A percentile compares a stretch with the other conserved stretches of the same genome.
Evolutionary conservation across 164 flowering plant genomes (phyloP).

Genomic region (Sextonia rubra): DNA sequence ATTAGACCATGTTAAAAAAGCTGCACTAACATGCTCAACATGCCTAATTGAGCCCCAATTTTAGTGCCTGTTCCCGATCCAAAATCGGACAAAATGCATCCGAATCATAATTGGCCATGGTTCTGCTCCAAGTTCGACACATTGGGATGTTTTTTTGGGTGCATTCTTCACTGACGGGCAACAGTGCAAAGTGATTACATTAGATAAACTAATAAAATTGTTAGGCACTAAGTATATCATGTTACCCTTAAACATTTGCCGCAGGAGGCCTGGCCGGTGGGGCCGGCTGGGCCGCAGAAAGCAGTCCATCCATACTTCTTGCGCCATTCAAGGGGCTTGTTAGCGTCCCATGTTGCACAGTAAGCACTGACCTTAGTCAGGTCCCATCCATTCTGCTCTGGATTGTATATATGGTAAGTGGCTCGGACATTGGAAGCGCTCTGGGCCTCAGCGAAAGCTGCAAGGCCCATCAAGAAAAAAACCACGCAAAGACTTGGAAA

Average conservation of each 20-base stretch:
- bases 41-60: too few relatives aligned
- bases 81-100: too few relatives aligned
- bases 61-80: too few relatives aligned
- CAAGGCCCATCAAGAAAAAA: not conserved
- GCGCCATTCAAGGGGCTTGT: slow-evolving; percentile 42
- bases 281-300: slow-evolving; percentile 42
- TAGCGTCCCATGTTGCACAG: slow-evolving; percentile 50
- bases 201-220: too few relatives aligned
- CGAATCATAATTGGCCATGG: too few relatives aligned
- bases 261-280: slow-evolving; percentile 36
- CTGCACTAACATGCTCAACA: too few relatives aligned
- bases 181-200: too few relatives aligned
- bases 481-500: not conserved
- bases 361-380: slow-evolving; percentile 31
- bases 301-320: slow-evolving; percentile 42
- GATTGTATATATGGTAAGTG: slow-evolving; percentile 43
- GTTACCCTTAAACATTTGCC: slow-evolving; percentile 42
- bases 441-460: slow-evolving; percentile 16
- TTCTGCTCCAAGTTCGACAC: too few relatives aligned
- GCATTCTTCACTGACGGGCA: too few relatives aligned
- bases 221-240: not conserved
- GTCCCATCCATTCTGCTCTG: slow-evolving; percentile 39
- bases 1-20: too few relatives aligned
- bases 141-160: too few relatives aligned
- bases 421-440: slow-evolving; percentile 42